A percentile compares a stretch with the other conserved stretches of the same genome.
These are phyloP conservation scores for Colletotrichum destructivum DNA, from an alignment of 2,329 filamentous ascomycete genomes.

Conservation along the genomic window DNA sequence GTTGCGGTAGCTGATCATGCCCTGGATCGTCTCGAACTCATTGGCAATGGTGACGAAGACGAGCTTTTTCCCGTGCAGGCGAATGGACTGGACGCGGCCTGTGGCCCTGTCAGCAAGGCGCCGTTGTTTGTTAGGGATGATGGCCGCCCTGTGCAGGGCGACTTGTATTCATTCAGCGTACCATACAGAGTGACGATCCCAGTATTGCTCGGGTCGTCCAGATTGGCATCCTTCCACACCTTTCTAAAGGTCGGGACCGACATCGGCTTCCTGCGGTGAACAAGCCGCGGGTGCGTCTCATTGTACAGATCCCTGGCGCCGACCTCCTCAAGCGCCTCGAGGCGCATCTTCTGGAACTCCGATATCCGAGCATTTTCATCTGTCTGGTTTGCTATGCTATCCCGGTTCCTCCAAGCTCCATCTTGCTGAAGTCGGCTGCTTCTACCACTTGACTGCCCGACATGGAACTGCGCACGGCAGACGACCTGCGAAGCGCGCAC, in stretches of 20 bases:
- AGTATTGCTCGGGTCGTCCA: conserved; percentile 11
- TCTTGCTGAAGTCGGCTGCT: conserved; percentile 31
- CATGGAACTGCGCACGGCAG: conserved; percentile 22
- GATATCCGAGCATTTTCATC: conserved; percentile 17
- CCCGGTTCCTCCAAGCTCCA: conserved; percentile 13
- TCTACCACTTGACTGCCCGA: conserved; percentile 29
- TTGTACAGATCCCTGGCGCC: conserved; percentile 27
- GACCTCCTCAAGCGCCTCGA: conserved; percentile 28
- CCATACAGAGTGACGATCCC: conserved; percentile 47
- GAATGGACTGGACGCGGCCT: conserved; percentile 83
- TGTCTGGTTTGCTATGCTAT: conserved; percentile 14
- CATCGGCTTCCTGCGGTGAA: conserved; percentile 31
- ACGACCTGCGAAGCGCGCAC: conserved; percentile 41
- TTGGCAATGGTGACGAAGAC: conserved; percentile 87
- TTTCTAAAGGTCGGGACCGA: conserved; percentile 41
- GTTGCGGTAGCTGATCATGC: conserved; percentile 78
- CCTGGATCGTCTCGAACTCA: conserved; percentile 81
- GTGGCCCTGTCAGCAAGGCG: conserved; percentile 34
- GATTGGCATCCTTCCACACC: conserved; percentile 14
- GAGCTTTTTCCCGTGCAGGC: conserved; percentile 81
- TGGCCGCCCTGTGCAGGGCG: conserved; percentile 4
- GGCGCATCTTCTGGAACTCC: conserved; percentile 40
- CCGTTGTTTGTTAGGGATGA: conserved; percentile 19
- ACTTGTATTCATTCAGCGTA: conserved; percentile 43
- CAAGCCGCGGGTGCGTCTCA: conserved; percentile 42